phyloP scores from a whole-genome alignment of 257 asterid species.

The Fraxinus cuspidata region DNA sequence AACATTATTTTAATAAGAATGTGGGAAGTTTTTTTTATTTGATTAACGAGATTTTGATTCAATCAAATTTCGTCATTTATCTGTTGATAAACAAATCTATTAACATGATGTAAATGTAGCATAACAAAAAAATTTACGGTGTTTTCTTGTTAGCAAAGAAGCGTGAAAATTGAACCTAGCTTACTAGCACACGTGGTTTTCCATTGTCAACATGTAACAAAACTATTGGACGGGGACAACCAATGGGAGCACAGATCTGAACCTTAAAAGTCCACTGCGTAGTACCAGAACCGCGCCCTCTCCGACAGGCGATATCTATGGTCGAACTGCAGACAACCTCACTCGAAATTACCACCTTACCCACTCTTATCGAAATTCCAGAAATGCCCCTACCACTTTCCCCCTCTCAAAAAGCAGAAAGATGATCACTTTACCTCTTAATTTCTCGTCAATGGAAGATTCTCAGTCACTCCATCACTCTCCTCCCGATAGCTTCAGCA shows the following conservation, averaged over 20 bases:
- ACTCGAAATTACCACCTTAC: constrained; percentile 24
- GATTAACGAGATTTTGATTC: no score
- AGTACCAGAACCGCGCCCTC: constrained; percentile 8
- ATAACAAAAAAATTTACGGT: no score
- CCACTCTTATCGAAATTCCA: constrained; percentile 11
- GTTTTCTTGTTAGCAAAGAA: no score
- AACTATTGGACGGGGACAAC: not conserved
- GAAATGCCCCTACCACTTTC: not conserved
- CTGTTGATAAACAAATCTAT: no score
- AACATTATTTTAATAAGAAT: no score
- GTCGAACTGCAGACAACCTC: not conserved
- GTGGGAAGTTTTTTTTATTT: no score
- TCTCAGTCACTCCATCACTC: constrained; percentile 31
- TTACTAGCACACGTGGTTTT: not conserved
- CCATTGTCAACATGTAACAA: not conserved
- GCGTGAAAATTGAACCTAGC: not conserved
- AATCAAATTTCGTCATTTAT: no score
- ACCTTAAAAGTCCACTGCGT: constrained; percentile 31
- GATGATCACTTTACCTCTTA: constrained; percentile 5
- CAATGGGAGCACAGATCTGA: constrained; percentile 31
- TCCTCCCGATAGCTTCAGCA: constrained; percentile 31
- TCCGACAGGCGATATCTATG: constrained; percentile 9
- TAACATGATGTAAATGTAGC: no score
- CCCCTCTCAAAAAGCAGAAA: constrained; percentile 10
- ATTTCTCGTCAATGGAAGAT: constrained; percentile 46